Percentiles rank a stretch among this genome's conserved stretches.
Conservation (phyloP, 1,139 yeast genomes). For the Pichia sp. region DNA sequence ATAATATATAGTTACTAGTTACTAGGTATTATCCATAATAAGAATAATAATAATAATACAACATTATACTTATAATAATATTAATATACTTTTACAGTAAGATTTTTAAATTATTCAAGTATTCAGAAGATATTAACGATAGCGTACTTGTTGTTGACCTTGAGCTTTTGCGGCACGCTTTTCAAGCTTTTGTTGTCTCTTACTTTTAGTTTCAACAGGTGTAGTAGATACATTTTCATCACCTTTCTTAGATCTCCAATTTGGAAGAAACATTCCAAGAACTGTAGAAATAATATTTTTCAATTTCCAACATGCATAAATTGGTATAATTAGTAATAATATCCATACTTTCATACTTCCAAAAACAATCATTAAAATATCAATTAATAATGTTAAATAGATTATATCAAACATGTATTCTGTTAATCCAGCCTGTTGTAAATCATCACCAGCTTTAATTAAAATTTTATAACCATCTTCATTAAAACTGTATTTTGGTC, state of each 20-base stretch:
- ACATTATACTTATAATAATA: too few relatives aligned
- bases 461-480: slow-evolving; percentile 35
- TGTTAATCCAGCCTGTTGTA: slow-evolving; percentile 59
- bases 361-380: slow-evolving; percentile 46
- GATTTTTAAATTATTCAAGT: too few relatives aligned
- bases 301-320: slow-evolving; percentile 51
- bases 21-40: too few relatives aligned
- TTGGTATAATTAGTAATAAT: slow-evolving; percentile 42
- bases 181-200: slow-evolving; percentile 45
- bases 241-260: slow-evolving; percentile 10
- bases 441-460: slow-evolving; percentile 56
- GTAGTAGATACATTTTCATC: slow-evolving; percentile 1
- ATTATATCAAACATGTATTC: slow-evolving; percentile 75
- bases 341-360: slow-evolving; percentile 63
- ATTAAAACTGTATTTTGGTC: slow-evolving; percentile 45
- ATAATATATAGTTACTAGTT: too few relatives aligned
- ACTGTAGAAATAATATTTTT: slow-evolving; percentile 32
- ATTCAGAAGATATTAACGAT: not conserved
- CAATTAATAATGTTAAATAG: slow-evolving; percentile 61
- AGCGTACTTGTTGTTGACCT: slow-evolving; percentile 8
- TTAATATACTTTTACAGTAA: too few relatives aligned
- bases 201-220: slow-evolving; percentile 32
- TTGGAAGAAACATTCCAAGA: slow-evolving; percentile 24
- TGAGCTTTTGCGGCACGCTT: slow-evolving; percentile 30
- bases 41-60: too few relatives aligned